These are phyloP conservation scores for Starmerella floricola DNA, from an alignment of 805 yeast species.

Conservation along the genomic window DNA sequence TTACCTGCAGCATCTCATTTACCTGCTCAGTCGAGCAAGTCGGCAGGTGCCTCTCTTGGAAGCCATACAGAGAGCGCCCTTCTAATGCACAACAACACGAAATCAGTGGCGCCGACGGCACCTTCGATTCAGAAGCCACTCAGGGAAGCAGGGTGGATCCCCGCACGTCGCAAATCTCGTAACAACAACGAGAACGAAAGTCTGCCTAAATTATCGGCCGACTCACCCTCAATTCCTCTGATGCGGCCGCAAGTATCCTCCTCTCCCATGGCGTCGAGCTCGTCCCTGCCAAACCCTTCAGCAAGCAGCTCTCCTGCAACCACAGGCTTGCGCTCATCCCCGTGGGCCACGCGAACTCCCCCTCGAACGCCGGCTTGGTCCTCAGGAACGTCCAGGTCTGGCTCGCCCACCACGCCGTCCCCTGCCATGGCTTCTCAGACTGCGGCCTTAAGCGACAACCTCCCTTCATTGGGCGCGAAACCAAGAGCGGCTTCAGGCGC, in stretches of 20 bases:
- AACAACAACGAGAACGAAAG: no score
- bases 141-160: not conserved
- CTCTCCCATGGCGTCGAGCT: no score
- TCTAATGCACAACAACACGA: no score
- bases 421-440: not conserved
- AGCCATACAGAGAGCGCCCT: no score
- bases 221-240: no score
- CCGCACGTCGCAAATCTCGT: constrained; percentile 1
- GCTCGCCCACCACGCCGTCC: not conserved
- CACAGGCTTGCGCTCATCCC: not conserved
- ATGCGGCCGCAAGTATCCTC: no score
- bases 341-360: not conserved
- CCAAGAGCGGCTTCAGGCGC: constrained; percentile 5
- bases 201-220: no score
- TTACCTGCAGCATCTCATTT: no score
- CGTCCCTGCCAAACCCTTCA: no score
- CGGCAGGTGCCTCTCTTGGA: no score
- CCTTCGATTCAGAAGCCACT: not conserved
- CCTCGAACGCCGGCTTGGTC: not conserved
- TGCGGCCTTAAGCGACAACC: constrained; percentile 2
- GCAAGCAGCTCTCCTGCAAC: not conserved
- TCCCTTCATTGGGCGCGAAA: not conserved
- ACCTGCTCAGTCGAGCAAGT: no score
- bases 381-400: not conserved
- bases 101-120: not conserved